Conservation (phyloP, 495 filamentous ascomycete genomes). For the Chaetomidium leptoderma region DNA sequence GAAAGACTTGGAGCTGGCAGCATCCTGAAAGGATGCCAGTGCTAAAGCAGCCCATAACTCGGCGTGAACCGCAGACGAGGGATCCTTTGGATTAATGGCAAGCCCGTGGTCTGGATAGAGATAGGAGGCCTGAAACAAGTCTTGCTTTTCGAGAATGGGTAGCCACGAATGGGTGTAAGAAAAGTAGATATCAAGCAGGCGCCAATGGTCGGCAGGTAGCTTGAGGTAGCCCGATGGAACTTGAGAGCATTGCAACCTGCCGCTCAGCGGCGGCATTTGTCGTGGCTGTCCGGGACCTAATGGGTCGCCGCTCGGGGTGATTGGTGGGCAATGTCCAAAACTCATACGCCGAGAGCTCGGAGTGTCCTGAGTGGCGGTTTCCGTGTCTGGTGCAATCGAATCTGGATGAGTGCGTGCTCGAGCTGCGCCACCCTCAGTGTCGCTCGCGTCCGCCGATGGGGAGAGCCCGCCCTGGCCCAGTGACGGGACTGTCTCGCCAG, state of each 20-base stretch:
- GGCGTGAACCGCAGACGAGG: conserved; percentile 56
- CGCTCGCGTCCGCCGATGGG: conserved; percentile 38
- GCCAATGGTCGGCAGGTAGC: conserved; percentile 59
- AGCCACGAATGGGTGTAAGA: conserved; percentile 70
- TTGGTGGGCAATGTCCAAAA: background rate
- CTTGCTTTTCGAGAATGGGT: conserved; percentile 66
- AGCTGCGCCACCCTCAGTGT: conserved; percentile 25
- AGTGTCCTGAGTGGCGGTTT: background rate
- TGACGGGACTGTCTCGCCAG: conserved; percentile 35
- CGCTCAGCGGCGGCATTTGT: conserved; percentile 18
- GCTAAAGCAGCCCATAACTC: conserved; percentile 61
- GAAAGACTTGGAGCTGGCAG: conserved; percentile 33
- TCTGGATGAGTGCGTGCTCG: background rate
- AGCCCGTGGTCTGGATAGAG: conserved; percentile 39
- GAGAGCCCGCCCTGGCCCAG: conserved; percentile 30
- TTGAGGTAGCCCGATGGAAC: conserved; percentile 25
- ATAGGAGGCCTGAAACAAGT: conserved; percentile 48
- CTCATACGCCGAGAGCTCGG: background rate
- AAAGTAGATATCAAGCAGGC: conserved; percentile 67
- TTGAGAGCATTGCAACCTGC: background rate
- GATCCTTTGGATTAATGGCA: conserved; percentile 18
- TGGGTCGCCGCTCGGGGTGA: background rate
- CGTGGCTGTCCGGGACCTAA: background rate
- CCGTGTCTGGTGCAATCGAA: background rate
- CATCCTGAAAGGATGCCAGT: conserved; percentile 47